Conservation (phyloP, 148 eudicot species). For the Fagopyrum tataricum region DNA sequence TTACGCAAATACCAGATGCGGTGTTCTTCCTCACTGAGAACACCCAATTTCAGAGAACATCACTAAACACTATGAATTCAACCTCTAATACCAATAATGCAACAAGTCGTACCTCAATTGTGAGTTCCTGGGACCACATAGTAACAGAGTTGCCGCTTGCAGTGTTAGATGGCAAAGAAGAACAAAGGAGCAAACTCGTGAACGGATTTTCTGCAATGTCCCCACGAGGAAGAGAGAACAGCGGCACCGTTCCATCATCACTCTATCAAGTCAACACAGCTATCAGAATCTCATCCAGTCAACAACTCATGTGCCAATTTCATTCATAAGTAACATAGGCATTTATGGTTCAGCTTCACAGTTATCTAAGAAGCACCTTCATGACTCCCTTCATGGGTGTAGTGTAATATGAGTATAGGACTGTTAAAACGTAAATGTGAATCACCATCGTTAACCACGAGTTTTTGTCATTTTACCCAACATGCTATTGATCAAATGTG, state of each 20-base stretch:
- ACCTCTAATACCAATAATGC: conserved; percentile 6
- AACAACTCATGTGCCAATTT: neutral
- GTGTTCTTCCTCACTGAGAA: neutral
- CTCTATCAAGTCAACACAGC: conserved; percentile 32
- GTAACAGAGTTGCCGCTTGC: conserved; percentile 25
- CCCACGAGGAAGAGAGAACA: conserved; percentile 79
- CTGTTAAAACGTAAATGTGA: neutral
- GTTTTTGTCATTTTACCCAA: neutral
- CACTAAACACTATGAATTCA: neutral
- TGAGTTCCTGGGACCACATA: conserved; percentile 73
- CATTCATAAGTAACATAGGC: neutral
- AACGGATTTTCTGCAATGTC: conserved; percentile 77
- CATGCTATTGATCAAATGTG: neutral
- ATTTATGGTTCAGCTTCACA: neutral
- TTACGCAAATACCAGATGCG: neutral
- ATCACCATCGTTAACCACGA: neutral
- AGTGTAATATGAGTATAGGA: neutral
- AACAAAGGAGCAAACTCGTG: conserved; percentile 75
- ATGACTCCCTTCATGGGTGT: neutral
- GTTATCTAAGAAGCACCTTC: neutral
- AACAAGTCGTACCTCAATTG: conserved; percentile 58
- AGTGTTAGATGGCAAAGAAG: conserved; percentile 39
- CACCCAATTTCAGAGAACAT: neutral
- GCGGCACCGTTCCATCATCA: conserved; percentile 58
- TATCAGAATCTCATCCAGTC: conserved; percentile 2